These are phyloP conservation scores for Porcisia hertigi DNA, from an alignment of 208 protist species.

Conservation along the genomic window DNA sequence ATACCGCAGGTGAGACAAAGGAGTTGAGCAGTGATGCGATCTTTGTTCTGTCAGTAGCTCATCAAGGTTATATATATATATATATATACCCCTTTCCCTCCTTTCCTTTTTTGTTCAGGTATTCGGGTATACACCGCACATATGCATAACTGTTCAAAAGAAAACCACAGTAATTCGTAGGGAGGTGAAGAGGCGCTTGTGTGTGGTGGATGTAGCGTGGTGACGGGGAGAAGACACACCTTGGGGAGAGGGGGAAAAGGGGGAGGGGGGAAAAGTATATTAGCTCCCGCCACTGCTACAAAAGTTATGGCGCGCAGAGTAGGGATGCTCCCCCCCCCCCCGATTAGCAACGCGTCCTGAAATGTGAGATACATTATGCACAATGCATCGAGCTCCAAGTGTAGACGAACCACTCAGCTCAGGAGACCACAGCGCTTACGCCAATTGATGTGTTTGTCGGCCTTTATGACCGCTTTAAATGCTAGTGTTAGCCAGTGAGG, in stretches of 20 bases:
- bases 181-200: neutral
- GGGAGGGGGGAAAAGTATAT: neutral
- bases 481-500: neutral
- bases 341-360: neutral
- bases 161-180: neutral
- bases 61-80: neutral
- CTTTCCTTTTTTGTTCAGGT: no score
- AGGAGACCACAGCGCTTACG: neutral
- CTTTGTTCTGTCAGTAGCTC: neutral
- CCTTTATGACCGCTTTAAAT: neutral
- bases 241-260: neutral
- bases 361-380: neutral
- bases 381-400: neutral
- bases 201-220: neutral
- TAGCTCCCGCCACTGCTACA: no score
- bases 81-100: no score
- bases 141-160: neutral
- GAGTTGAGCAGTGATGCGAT: neutral
- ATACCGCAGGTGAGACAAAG: neutral
- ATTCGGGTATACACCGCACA: neutral
- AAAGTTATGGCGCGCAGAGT: neutral
- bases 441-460: neutral
- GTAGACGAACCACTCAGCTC: neutral
- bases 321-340: neutral
- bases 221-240: neutral